Base-by-base conservation (phyloP, 305 asterid genomes). In the Solanum aculeatissimum region DNA sequence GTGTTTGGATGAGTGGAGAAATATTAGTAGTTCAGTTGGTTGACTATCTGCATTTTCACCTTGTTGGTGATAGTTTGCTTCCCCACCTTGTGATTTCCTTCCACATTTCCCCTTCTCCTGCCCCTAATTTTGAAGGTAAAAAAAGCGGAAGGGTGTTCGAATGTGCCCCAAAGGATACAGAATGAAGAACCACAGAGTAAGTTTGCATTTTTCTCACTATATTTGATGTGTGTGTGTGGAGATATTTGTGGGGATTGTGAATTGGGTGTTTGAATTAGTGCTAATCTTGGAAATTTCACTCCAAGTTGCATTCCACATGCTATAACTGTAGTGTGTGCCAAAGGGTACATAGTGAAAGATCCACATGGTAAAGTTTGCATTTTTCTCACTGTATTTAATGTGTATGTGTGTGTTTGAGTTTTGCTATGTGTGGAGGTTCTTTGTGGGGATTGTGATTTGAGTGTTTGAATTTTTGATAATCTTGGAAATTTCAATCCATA, bases 341-440 rank as follows among this genome's bases (percentile, higher is more conserved):
- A 63, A 63, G 70, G n/a, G 14, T 35, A 27, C 70, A 45, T 4
- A 35, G 5, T 35, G 40, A 5, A 94, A 95, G 89, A 94, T 95
- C 85, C 98, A 90, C 92, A 95, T 91, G 94, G 98, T 87, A 83
- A 74, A 74, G 58, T 45, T 74, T 45, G 23, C 35, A 14, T 23
- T 72, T 72, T 35, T 7, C 4, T 77, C 65, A 9, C 0, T 53
- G 16, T 6, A 29, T 19, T 25, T 45, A 8, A 15, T 83, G 75
- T 72, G 58, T 78, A 1, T 25, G 38, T 62, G n/a, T 15, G 55
- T 14, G 38, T 10, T 53, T 40, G 42, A 15, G 40, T 65, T 27
- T 63, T 27, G 29, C 66, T 16, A 82, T 77, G 27, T 49, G 23
- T 15, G 55, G 4, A 12, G 45, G 10, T 43, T 42, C 57, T 83